A percentile compares a stretch with the other conserved stretches of the same genome.
Evolutionary conservation across 202 grass and related monocot genomes (phyloP).

Genomic region (Digitaria exilis): DNA sequence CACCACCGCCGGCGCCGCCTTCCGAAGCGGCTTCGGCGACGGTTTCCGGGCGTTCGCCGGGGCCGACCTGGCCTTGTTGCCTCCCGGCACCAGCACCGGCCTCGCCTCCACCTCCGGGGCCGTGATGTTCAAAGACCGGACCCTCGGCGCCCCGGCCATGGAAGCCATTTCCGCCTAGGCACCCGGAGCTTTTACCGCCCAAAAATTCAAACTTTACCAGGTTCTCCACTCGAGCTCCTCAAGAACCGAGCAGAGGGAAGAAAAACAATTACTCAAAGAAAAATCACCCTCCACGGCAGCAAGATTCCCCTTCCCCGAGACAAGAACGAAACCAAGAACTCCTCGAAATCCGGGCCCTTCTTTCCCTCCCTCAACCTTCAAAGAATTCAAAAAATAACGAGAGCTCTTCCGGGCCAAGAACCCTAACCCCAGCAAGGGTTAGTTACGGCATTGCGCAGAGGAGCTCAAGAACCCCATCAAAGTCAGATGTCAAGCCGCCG

Average conservation of each 20-base stretch:
- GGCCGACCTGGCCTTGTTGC: slow-evolving; percentile 66
- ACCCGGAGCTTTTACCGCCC: slow-evolving; percentile 32
- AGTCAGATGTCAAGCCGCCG: neutral
- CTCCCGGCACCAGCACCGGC: slow-evolving; percentile 84
- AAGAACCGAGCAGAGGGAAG: slow-evolving; percentile 1
- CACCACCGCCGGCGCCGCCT: slow-evolving; percentile 7
- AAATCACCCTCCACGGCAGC: slow-evolving; percentile 1
- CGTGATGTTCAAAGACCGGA: slow-evolving; percentile 75
- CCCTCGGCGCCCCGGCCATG: slow-evolving; percentile 80
- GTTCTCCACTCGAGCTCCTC: slow-evolving; percentile 2
- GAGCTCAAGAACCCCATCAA: neutral
- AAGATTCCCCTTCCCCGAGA: slow-evolving; percentile 1
- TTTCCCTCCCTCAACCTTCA: neutral
- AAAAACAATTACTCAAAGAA: neutral
- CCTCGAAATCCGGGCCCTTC: slow-evolving; percentile 27
- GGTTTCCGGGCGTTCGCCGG: slow-evolving; percentile 54
- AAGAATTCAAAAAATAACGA: neutral
- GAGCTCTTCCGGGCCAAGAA: slow-evolving; percentile 26
- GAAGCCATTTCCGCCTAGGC: slow-evolving; percentile 24
- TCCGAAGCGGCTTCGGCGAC: slow-evolving; percentile 48
- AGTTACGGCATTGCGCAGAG: slow-evolving; percentile 27
- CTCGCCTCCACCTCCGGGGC: slow-evolving; percentile 56
- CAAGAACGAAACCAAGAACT: slow-evolving; percentile 23
- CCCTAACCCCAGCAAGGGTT: slow-evolving; percentile 1
- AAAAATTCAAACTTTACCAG: slow-evolving; percentile 41